These are phyloP conservation scores for Biancaea sappan DNA, from an alignment of 306 rosid genomes.

Conservation along the genomic window DNA sequence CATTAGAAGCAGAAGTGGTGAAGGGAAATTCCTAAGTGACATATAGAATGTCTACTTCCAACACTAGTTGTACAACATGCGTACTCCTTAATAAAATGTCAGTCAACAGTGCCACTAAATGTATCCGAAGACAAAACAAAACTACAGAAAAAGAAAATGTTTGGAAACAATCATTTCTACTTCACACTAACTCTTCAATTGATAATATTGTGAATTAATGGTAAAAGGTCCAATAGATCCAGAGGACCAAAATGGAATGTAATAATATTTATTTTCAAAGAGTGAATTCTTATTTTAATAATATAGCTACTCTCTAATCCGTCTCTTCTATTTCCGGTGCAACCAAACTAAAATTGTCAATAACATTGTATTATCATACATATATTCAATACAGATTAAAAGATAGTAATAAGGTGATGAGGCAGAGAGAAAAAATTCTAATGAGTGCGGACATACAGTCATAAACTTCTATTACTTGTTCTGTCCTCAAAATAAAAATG, in stretches of 20 bases:
- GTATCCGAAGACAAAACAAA: background rate
- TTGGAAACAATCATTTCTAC: background rate
- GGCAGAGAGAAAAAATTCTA: background rate
- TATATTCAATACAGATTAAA: background rate
- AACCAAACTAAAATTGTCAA: background rate
- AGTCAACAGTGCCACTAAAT: background rate
- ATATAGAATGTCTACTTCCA: background rate
- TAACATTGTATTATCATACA: background rate
- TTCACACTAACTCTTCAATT: slow-evolving; percentile 2
- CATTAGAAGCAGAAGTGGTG: background rate
- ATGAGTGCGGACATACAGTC: background rate
- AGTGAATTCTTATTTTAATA: background rate
- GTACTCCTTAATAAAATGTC: background rate
- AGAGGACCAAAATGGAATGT: background rate
- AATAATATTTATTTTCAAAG: background rate
- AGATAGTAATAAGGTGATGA: background rate
- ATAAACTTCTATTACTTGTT: background rate
- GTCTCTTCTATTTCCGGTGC: background rate
- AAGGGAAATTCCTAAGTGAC: slow-evolving; percentile 2
- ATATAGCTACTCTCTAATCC: background rate
- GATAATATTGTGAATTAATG: background rate
- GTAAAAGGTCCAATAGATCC: background rate
- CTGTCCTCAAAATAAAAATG: background rate
- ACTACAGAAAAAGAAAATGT: too few species aligned
- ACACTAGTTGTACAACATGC: background rate